phyloP scores from a whole-genome alignment of 176 grass and related monocot genomes.

The Oryza meridionalis region DNA sequence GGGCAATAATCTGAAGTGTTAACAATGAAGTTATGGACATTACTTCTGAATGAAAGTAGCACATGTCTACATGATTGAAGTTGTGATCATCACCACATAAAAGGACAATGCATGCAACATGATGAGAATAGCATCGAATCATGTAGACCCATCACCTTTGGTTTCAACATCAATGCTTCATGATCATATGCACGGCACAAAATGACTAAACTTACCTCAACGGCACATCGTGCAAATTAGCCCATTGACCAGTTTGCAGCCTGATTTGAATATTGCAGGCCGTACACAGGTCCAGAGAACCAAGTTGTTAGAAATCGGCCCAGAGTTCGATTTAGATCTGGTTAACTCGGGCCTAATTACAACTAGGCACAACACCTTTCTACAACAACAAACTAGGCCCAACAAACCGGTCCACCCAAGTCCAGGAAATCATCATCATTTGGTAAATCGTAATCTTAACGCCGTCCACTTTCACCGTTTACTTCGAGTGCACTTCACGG shows the following conservation, averaged over 20 bases:
- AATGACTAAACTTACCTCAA: neutral
- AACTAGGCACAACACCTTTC: no score
- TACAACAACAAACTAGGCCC: neutral
- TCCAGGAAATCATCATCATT: neutral
- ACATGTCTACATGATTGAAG: neutral
- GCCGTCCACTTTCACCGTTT: slow-evolving; percentile 2
- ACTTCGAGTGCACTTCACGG: slow-evolving; percentile 53
- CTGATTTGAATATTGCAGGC: neutral
- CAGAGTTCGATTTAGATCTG: neutral
- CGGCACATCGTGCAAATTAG: no score
- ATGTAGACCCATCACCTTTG: neutral
- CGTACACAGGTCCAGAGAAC: neutral
- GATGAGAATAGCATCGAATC: neutral
- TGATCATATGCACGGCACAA: neutral
- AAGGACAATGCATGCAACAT: neutral
- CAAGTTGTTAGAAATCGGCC: neutral
- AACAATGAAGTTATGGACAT: neutral
- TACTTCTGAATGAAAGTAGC: neutral
- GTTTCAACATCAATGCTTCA: neutral
- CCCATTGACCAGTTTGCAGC: neutral
- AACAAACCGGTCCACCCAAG: neutral
- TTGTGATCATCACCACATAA: neutral
- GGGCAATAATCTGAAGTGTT: neutral
- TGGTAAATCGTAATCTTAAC: slow-evolving; percentile 3
- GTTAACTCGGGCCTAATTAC: neutral